Evolutionary conservation across 2,329 filamentous ascomycete species (phyloP), one percentile per base, ranked within the genome.

Genomic region (Neofusicoccum kwambonambiense): DNA sequence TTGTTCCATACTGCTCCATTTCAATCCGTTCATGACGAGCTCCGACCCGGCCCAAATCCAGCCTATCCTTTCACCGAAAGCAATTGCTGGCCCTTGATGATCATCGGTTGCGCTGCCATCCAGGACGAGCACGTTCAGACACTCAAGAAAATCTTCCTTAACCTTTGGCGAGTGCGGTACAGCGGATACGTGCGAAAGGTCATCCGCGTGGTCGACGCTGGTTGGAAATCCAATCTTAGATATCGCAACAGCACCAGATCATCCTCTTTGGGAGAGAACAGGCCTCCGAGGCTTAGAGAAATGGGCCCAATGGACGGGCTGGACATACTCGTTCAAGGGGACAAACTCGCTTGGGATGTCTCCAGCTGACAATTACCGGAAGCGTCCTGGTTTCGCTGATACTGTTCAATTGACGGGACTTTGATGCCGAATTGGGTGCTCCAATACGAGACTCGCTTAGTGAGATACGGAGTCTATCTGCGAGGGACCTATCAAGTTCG

Each of bases 41-140:
- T 22, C 15, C 41, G 41, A 1, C 22, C 13, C 12, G 54, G 41
- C 3, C 54, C 41, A 3, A 34, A 58, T 11, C 41, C 54, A 1
- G 27, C 54, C 2, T 58, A 47, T 13, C 54, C 54, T 7, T 58
- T 58, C 11, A 58, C 54, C 8, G 54, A 58, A 35, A 45, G 54
- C 13, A 45, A 41, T 31, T 62, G 58, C 44, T 62, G 58, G 58
- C 58, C 58, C 2, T 7, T 62, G 58, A 50, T 62, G 58, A 34
- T 62, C 17, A 27, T 62, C 7, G 58, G 58, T 1, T 62, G 58
- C 19, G 44, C 58, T 9, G 12, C 45, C 11, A 12, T 50, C 17
- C 44, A 19, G 1, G 13, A 42, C 4, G 34, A 41, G 11, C 58
- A 62, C 17, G 19, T 62, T 8, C 3, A 1, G 8, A 50, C 15